phyloP scores from a whole-genome alignment of 1,139 yeast species.

The Yamadazyma membranifaciens region DNA sequence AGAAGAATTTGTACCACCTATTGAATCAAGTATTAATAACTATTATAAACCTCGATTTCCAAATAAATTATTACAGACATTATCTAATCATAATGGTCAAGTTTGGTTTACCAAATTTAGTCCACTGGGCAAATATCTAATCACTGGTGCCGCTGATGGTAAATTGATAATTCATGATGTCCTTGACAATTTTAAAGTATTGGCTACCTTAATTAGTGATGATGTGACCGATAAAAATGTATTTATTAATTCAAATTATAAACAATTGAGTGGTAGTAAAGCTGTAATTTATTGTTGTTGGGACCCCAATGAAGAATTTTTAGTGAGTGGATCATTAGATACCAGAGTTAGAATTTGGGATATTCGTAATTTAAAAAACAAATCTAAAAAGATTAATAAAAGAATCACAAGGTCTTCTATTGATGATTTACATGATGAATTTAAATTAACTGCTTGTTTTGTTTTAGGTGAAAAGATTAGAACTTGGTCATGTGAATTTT shows the following conservation, averaged over 20 bases:
- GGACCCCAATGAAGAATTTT: conserved; percentile 68
- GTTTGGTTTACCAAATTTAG: conserved; percentile 85
- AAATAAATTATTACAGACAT: conserved; percentile 27
- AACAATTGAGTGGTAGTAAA: conserved; percentile 29
- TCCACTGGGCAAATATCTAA: conserved; percentile 71
- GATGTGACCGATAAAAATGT: conserved; percentile 27
- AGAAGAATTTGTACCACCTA: conserved; percentile 16
- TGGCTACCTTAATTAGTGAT: conserved; percentile 34
- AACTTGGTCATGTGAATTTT: conserved; percentile 73
- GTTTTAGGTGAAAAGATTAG: conserved; percentile 41
- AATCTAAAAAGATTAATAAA: conserved; percentile 21
- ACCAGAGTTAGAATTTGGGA: conserved; percentile 69
- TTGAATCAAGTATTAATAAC: conserved; percentile 14
- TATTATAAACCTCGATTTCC: conserved; percentile 46
- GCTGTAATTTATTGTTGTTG: conserved; percentile 71
- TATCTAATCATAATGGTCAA: conserved; percentile 64
- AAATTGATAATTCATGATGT: conserved; percentile 68
- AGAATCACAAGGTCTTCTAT: conserved; percentile 23
- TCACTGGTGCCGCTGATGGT: conserved; percentile 74
- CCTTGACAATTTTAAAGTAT: conserved; percentile 46
- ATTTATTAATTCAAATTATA: conserved; percentile 26
- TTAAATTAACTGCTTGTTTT: conserved; percentile 32
- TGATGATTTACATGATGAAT: conserved; percentile 12
- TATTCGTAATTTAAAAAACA: conserved; percentile 31
- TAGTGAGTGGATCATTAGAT: conserved; percentile 70